Evolutionary conservation across 331 rosid genomes (phyloP).

Genomic region (Stylosanthes scabra): DNA sequence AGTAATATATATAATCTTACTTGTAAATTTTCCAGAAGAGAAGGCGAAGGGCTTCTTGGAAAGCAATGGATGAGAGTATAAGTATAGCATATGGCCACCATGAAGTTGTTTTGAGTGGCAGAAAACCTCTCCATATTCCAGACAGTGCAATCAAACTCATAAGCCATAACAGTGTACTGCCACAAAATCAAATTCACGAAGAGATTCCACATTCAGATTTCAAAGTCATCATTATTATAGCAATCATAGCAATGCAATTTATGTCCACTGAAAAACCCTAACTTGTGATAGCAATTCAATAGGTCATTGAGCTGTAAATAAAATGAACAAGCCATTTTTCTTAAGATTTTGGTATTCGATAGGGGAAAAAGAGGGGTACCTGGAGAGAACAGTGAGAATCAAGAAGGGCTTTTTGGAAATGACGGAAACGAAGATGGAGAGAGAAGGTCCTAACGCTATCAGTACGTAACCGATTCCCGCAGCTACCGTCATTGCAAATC

Average conservation of each 20-base stretch:
- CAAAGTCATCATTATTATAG: neutral
- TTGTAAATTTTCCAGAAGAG: constrained; percentile 76
- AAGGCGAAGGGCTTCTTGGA: constrained; percentile 89
- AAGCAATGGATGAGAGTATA: constrained; percentile 71
- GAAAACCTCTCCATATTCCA: constrained; percentile 85
- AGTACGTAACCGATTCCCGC: constrained; percentile 93
- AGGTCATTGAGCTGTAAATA: neutral
- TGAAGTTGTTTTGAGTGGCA: constrained; percentile 62
- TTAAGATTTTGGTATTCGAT: too few species aligned
- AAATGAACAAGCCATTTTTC: neutral
- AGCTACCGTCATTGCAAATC: constrained; percentile 66
- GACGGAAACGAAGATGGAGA: constrained; percentile 82
- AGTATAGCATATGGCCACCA: constrained; percentile 84
- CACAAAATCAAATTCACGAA: constrained; percentile 3
- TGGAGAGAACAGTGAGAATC: constrained; percentile 89
- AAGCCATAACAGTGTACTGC: constrained; percentile 87
- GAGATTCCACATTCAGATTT: neutral
- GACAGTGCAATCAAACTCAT: constrained; percentile 82
- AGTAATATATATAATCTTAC: constrained; percentile 47
- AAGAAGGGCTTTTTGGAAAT: constrained; percentile 88
- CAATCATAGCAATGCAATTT: neutral
- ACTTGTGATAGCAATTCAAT: neutral
- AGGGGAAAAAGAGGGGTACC: constrained; percentile 41
- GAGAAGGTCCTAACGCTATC: constrained; percentile 87
- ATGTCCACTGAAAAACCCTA: constrained; percentile 26